phyloP scores from a whole-genome alignment of 2,329 filamentous ascomycete genomes.

The Trichophyton rubrum region DNA sequence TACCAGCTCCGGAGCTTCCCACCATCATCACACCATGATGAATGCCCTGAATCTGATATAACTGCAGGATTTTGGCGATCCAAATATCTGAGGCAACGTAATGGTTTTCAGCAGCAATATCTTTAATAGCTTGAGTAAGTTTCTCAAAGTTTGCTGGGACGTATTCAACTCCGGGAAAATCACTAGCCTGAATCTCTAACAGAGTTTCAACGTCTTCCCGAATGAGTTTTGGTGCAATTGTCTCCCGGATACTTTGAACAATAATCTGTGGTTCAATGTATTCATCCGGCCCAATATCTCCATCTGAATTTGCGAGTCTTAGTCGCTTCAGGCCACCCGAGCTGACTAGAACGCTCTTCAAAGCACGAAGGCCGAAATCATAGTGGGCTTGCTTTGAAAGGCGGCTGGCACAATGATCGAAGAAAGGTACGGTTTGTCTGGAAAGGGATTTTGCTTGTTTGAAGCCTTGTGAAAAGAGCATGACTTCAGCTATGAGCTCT shows the following conservation, averaged over 20 bases:
- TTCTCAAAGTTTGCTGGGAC: constrained; percentile 74
- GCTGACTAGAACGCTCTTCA: constrained; percentile 97
- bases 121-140: constrained; percentile 67
- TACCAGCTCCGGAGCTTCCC: constrained; percentile 91
- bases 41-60: constrained; percentile 95
- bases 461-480: constrained; percentile 99
- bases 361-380: constrained; percentile 90
- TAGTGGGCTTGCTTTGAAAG: constrained; percentile 97
- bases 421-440: constrained; percentile 95
- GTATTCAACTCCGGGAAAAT: constrained; percentile 89
- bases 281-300: constrained; percentile 51
- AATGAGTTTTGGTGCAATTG: constrained; percentile 94
- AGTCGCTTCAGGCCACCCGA: constrained; percentile 90
- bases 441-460: constrained; percentile 88
- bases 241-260: constrained; percentile 95
- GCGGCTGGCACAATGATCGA: constrained; percentile 69
- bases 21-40: constrained; percentile 99
- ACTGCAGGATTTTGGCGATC: constrained; percentile 93
- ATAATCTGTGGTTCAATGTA: constrained; percentile 92
- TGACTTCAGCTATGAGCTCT: constrained; percentile 97
- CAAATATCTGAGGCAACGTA: constrained; percentile 85
- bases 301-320: constrained; percentile 50
- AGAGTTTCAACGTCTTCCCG: constrained; percentile 82
- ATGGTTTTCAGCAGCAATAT: constrained; percentile 71
- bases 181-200: constrained; percentile 65